Evolutionary conservation across 495 filamentous ascomycete genomes (phyloP).

Genomic region (Melanomma pulvis-pyrius): DNA sequence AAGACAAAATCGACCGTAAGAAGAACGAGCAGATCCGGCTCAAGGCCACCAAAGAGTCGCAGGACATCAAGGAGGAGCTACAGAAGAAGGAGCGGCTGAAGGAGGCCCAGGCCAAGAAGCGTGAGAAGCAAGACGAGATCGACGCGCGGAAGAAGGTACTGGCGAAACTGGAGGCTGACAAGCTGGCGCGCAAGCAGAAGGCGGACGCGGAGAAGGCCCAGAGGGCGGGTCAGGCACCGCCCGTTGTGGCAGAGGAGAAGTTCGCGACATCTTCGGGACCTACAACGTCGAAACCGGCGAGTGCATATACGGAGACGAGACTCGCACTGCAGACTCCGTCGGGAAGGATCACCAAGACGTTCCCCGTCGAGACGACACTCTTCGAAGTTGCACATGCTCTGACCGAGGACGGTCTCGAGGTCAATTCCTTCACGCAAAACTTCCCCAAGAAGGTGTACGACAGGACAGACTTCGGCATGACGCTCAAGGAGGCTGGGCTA

Average conservation of each 20-base stretch:
- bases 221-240: constrained; percentile 69
- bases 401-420: constrained; percentile 61
- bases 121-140: constrained; percentile 85
- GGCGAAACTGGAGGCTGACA: constrained; percentile 90
- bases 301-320: constrained; percentile 75
- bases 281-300: constrained; percentile 58
- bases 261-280: constrained; percentile 44
- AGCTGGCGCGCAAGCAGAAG: constrained; percentile 77
- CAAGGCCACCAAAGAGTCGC: constrained; percentile 52
- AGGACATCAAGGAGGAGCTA: constrained; percentile 60
- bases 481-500: constrained; percentile 87
- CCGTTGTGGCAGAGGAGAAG: constrained; percentile 38
- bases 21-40: constrained; percentile 91
- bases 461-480: constrained; percentile 80
- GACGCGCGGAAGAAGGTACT: constrained; percentile 85
- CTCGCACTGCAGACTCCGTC: constrained; percentile 75
- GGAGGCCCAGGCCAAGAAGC: constrained; percentile 77
- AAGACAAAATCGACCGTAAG: constrained; percentile 84
- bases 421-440: constrained; percentile 77
- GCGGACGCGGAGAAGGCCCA: constrained; percentile 83
- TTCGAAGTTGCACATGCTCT: constrained; percentile 87
- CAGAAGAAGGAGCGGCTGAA: constrained; percentile 86
- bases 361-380: constrained; percentile 82
- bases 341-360: constrained; percentile 79
- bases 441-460: constrained; percentile 87